Evolutionary conservation across 331 rosid species (phyloP).

Genomic region (Malus hybrid): DNA sequence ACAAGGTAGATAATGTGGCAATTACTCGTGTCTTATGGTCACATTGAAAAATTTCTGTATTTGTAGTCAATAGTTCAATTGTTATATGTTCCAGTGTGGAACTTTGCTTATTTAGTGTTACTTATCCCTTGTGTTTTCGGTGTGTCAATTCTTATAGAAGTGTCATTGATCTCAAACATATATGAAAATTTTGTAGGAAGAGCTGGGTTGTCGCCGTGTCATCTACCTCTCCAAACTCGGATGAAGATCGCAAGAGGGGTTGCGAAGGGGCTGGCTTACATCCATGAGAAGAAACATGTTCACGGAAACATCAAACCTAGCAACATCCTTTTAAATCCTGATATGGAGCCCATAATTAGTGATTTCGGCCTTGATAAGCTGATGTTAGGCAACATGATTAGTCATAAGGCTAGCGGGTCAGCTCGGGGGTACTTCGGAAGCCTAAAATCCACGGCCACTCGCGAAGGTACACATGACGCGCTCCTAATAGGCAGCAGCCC

Average conservation of each 20-base stretch:
- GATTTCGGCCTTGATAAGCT: constrained; percentile 70
- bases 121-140: too few relatives aligned
- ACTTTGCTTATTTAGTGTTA: too few relatives aligned
- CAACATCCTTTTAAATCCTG: constrained; percentile 57
- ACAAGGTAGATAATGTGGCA: too few relatives aligned
- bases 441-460: constrained; percentile 23
- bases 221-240: constrained; percentile 44
- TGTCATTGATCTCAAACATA: not conserved
- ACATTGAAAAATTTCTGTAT: not conserved
- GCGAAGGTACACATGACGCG: constrained; percentile 22
- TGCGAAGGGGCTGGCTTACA: constrained; percentile 62
- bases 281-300: constrained; percentile 84
- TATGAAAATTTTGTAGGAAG: constrained; percentile 33
- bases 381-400: constrained; percentile 18
- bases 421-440: constrained; percentile 29
- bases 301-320: constrained; percentile 77
- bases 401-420: constrained; percentile 35
- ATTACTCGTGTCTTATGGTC: not conserved
- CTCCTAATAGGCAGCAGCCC: constrained; percentile 34
- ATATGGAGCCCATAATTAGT: constrained; percentile 61
- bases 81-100: too few relatives aligned
- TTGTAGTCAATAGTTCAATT: not conserved
- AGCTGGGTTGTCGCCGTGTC: constrained; percentile 40
- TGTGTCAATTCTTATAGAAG: not conserved
- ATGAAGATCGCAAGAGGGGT: constrained; percentile 72